These are phyloP conservation scores for Pleurotus platypus DNA, from an alignment of 768 basidiomycete genomes.

Conservation along the genomic window DNA sequence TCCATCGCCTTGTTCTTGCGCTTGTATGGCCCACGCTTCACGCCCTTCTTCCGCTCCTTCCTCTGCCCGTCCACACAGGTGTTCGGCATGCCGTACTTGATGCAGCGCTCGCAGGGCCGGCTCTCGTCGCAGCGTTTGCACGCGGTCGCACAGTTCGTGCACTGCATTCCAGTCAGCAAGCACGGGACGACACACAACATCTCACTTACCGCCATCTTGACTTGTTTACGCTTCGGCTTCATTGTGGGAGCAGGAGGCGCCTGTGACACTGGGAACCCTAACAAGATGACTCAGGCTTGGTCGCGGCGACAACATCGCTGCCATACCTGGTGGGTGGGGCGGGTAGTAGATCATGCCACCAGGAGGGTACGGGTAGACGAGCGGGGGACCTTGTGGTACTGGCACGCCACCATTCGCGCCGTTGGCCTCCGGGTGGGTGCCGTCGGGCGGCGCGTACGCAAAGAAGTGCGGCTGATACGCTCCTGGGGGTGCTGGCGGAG, in stretches of 20 bases:
- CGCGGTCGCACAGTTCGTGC: slow-evolving; percentile 84
- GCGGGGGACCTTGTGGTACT: slow-evolving; percentile 27
- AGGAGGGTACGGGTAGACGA: slow-evolving; percentile 38
- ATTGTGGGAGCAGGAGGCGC: slow-evolving; percentile 9
- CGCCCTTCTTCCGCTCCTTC: slow-evolving; percentile 89
- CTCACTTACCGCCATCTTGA: slow-evolving; percentile 71
- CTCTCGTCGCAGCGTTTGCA: slow-evolving; percentile 89
- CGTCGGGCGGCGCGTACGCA: slow-evolving; percentile 39
- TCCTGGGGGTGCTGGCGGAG: slow-evolving; percentile 29
- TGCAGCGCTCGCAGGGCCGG: slow-evolving; percentile 86
- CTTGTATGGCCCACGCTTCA: slow-evolving; percentile 88
- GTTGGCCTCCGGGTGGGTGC: slow-evolving; percentile 26
- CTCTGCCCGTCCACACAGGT: slow-evolving; percentile 87
- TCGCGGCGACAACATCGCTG: background rate
- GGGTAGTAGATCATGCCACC: slow-evolving; percentile 40
- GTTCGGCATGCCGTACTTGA: slow-evolving; percentile 78
- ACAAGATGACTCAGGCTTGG: background rate
- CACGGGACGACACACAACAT: background rate
- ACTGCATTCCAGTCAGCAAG: slow-evolving; percentile 28
- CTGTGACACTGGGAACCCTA: slow-evolving; percentile 4
- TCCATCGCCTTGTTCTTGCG: slow-evolving; percentile 39
- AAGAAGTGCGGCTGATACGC: slow-evolving; percentile 37
- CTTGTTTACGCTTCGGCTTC: slow-evolving; percentile 77
- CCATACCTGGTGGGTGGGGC: slow-evolving; percentile 33
- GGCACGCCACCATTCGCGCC: slow-evolving; percentile 20